Conservation (phyloP, 768 basidiomycete genomes). For the Hortiboletus flavorubellus region DNA sequence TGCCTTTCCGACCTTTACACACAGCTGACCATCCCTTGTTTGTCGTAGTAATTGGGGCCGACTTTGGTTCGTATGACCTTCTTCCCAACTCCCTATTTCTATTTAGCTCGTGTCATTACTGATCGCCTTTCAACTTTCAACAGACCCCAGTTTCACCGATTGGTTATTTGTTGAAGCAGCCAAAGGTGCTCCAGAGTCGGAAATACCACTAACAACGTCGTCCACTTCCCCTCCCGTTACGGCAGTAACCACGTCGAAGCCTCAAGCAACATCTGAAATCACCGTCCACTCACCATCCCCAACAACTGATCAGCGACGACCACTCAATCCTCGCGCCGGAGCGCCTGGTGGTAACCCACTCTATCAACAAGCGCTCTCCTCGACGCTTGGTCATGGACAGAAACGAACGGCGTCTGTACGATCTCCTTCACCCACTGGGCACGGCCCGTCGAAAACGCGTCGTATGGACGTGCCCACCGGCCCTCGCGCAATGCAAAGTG, state of each 20-base stretch:
- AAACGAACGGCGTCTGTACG: slow-evolving; percentile 66
- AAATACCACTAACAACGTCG: slow-evolving; percentile 35
- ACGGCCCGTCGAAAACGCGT: slow-evolving; percentile 65
- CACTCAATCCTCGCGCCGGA: slow-evolving; percentile 45
- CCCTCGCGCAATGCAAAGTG: slow-evolving; percentile 72
- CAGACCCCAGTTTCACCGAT: slow-evolving; percentile 80
- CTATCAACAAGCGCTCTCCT: slow-evolving; percentile 73
- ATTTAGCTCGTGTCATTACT: not conserved
- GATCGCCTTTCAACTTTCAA: slow-evolving; percentile 6
- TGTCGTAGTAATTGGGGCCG: slow-evolving; percentile 64
- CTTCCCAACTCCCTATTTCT: not conserved
- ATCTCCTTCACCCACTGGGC: slow-evolving; percentile 60
- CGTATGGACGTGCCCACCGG: slow-evolving; percentile 79
- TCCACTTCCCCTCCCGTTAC: slow-evolving; percentile 24
- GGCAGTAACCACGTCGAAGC: slow-evolving; percentile 25
- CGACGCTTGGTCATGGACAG: slow-evolving; percentile 49
- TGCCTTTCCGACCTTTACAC: not conserved
- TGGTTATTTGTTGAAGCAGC: slow-evolving; percentile 85
- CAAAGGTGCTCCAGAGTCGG: slow-evolving; percentile 59
- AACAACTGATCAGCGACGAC: slow-evolving; percentile 29
- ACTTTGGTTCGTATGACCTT: slow-evolving; percentile 56
- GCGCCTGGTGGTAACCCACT: slow-evolving; percentile 38
- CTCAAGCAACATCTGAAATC: slow-evolving; percentile 29
- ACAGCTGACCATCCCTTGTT: slow-evolving; percentile 11
- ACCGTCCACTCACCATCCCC: slow-evolving; percentile 21